Percentiles rank a stretch among this genome's conserved stretches.
These are phyloP conservation scores for Magnolia officinalis DNA, from an alignment of 164 flowering plant species.

Conservation along the genomic window DNA sequence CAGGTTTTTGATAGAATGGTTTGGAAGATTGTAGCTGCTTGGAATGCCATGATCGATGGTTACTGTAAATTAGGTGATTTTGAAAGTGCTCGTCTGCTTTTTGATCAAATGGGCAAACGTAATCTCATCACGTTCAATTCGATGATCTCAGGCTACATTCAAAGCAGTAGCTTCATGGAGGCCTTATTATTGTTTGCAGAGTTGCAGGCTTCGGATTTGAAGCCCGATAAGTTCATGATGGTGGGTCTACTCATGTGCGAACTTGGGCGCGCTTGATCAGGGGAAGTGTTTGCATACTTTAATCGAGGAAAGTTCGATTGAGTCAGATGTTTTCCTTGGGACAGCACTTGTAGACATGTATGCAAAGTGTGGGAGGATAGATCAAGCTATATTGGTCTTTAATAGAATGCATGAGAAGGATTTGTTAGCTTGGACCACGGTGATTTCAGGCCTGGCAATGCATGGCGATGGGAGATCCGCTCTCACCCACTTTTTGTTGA, in stretches of 20 bases:
- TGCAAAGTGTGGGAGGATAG: conserved; percentile 64
- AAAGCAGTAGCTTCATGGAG: conserved; percentile 22
- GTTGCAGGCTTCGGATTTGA: conserved; percentile 22
- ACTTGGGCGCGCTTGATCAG: conserved; percentile 33
- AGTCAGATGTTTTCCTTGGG: conserved; percentile 28
- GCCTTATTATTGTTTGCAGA: conserved; percentile 22
- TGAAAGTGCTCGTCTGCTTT: conserved; percentile 5
- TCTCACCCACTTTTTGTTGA: conserved; percentile 8
- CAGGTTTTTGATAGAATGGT: conserved; percentile 19
- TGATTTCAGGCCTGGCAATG: conserved; percentile 10
- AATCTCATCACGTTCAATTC: conserved; percentile 35
- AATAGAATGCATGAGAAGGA: conserved; percentile 9
- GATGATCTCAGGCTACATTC: conserved; percentile 28
- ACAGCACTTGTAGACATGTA: conserved; percentile 70
- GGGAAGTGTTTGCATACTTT: conserved; percentile 32
- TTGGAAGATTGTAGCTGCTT: conserved; percentile 8
- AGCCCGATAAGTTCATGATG: conserved; percentile 27
- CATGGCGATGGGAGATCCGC: conserved; percentile 9
- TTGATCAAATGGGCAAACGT: conserved; percentile 18
- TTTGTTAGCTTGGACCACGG: conserved; percentile 9
- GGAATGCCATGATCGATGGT: conserved; percentile 18
- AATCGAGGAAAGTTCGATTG: conserved; percentile 17
- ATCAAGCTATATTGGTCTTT: conserved; percentile 7
- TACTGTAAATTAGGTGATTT: conserved; percentile 15
- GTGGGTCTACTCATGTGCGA: conserved; percentile 39